A percentile compares a stretch with the other conserved stretches of the same genome.
Evolutionary conservation across 2,329 filamentous ascomycete genomes (phyloP).

Genomic region (Verticillium albo-atrum): DNA sequence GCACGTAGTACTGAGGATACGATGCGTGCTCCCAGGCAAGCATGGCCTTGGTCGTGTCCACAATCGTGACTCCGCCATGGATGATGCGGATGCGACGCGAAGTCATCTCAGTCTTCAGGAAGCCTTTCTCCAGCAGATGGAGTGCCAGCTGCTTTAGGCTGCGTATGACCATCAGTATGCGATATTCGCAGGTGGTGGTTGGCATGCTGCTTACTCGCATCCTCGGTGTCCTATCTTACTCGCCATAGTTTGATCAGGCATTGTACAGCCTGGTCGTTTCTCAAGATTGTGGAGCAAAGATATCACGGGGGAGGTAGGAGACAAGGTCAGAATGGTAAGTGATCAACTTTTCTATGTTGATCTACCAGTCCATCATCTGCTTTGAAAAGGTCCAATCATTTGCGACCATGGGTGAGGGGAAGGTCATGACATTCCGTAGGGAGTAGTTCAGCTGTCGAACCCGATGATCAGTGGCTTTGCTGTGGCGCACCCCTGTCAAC

Average conservation of each 20-base stretch:
- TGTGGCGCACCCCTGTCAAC: too few species aligned
- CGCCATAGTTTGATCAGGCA: background rate
- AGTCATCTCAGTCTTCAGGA: conserved; percentile 13
- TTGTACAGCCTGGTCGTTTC: too few species aligned
- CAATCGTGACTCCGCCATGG: conserved; percentile 24
- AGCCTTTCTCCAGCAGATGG: conserved; percentile 20
- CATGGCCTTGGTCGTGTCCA: conserved; percentile 30
- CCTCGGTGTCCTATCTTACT: background rate
- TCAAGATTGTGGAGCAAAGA: too few species aligned
- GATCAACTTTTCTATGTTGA: too few species aligned
- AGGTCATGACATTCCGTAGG: too few species aligned
- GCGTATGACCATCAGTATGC: background rate
- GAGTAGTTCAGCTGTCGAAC: too few species aligned
- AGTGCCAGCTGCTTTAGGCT: conserved; percentile 22
- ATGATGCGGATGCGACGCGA: conserved; percentile 28
- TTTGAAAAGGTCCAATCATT: too few species aligned
- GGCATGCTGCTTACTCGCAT: background rate
- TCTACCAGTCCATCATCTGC: too few species aligned
- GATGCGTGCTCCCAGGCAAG: conserved; percentile 42
- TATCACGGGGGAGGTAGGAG: too few species aligned
- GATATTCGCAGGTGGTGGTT: background rate
- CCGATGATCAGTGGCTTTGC: too few species aligned
- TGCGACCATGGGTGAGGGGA: too few species aligned
- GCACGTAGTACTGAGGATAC: conserved; percentile 43
- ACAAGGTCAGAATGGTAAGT: too few species aligned